These are phyloP conservation scores for Podaxis sp. DNA, from an alignment of 768 basidiomycete genomes.

Conservation along the genomic window DNA sequence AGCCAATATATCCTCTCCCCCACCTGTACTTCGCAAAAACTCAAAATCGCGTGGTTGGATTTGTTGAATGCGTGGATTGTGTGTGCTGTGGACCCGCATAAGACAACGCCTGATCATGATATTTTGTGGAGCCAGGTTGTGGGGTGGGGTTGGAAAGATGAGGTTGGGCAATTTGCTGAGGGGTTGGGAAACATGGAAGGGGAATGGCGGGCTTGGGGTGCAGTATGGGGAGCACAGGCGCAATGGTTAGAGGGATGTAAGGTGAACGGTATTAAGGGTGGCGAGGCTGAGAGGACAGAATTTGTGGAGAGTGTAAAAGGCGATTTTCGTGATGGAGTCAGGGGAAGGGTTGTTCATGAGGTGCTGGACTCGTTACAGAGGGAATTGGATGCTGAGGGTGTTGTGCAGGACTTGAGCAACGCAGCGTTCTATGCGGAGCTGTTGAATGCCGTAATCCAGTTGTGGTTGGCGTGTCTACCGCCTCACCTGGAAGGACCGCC, in stretches of 20 bases:
- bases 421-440: slow-evolving; percentile 34
- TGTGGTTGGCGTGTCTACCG: slow-evolving; percentile 66
- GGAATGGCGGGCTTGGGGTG: slow-evolving; percentile 41
- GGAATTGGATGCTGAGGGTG: slow-evolving; percentile 22
- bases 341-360: slow-evolving; percentile 33
- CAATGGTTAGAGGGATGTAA: slow-evolving; percentile 78
- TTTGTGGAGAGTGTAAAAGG: slow-evolving; percentile 32
- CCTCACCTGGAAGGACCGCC: slow-evolving; percentile 35
- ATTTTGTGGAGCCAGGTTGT: slow-evolving; percentile 86
- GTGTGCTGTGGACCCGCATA: slow-evolving; percentile 90
- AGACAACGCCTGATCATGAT: slow-evolving; percentile 82
- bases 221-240: slow-evolving; percentile 52
- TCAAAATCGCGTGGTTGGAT: slow-evolving; percentile 51
- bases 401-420: slow-evolving; percentile 21
- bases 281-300: slow-evolving; percentile 57
- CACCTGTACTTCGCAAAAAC: slow-evolving; percentile 30
- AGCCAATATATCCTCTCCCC: slow-evolving; percentile 42
- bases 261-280: slow-evolving; percentile 67
- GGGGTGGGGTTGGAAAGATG: slow-evolving; percentile 74
- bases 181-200: slow-evolving; percentile 29
- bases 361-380: slow-evolving; percentile 32
- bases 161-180: slow-evolving; percentile 41
- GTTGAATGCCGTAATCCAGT: slow-evolving; percentile 50
- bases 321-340: slow-evolving; percentile 40
- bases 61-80: slow-evolving; percentile 72